Percentiles rank a stretch among this genome's conserved stretches.
phyloP scores from a whole-genome alignment of 1,284 basidiomycete species.

The Ceratobasidium sp. region DNA sequence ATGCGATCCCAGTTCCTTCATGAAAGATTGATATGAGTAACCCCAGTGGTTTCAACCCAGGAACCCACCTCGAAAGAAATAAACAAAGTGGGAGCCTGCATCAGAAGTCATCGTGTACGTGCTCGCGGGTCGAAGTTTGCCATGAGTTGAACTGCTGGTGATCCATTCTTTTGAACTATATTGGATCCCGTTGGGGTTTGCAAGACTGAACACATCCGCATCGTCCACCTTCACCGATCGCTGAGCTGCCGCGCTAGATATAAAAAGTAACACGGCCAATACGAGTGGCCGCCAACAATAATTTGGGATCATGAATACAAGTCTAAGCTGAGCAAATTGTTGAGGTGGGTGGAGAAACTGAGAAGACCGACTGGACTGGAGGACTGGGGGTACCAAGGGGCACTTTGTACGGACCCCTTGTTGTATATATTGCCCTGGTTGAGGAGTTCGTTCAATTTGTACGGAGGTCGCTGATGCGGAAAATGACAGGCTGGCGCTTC shows the following conservation, averaged over 20 bases:
- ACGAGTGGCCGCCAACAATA: background rate
- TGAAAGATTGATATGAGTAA: background rate
- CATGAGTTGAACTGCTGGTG: background rate
- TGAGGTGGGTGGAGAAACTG: too few relatives aligned
- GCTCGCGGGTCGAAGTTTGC: background rate
- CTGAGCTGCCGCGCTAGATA: background rate
- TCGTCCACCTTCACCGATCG: constrained; percentile 8
- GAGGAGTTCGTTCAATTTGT: too few relatives aligned
- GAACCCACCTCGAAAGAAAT: constrained; percentile 17
- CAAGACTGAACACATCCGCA: background rate
- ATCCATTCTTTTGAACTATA: constrained; percentile 1
- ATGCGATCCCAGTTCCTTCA: background rate
- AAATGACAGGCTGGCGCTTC: too few relatives aligned
- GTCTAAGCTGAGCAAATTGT: too few relatives aligned
- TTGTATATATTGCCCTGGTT: too few relatives aligned
- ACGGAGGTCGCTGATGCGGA: too few relatives aligned
- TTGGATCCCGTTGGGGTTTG: constrained; percentile 9
- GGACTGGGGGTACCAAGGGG: too few relatives aligned
- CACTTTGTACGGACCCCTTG: too few relatives aligned
- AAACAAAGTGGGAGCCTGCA: constrained; percentile 5
- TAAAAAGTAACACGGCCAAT: background rate
- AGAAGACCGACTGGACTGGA: too few relatives aligned
- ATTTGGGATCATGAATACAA: background rate
- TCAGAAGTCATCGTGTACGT: background rate
- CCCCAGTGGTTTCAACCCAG: background rate